A percentile compares a stretch with the other conserved stretches of the same genome.
Evolutionary conservation across 2,329 filamentous ascomycete species (phyloP).

Genomic region (Didymella lethalis): DNA sequence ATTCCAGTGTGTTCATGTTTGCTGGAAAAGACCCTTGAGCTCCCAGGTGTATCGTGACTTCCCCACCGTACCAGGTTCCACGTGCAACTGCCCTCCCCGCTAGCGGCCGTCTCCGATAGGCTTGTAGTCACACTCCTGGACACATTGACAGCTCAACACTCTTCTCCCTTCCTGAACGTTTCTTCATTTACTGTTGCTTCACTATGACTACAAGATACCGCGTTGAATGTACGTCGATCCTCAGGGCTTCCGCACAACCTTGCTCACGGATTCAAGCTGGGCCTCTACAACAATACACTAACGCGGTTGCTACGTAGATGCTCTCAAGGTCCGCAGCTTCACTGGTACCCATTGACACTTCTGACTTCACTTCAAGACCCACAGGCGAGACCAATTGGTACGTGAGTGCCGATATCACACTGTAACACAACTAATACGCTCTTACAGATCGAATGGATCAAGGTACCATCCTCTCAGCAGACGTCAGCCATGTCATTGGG

Average conservation of each 20-base stretch:
- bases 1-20: neutral
- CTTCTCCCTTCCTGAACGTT: slow-evolving; percentile 13
- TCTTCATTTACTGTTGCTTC: slow-evolving; percentile 8
- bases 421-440: neutral
- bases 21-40: neutral
- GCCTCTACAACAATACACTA: slow-evolving; percentile 21
- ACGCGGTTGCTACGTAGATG: slow-evolving; percentile 58
- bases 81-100: slow-evolving; percentile 27
- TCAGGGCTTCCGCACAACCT: slow-evolving; percentile 5
- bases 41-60: slow-evolving; percentile 1
- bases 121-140: slow-evolving; percentile 29
- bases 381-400: slow-evolving; percentile 89
- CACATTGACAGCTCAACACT: slow-evolving; percentile 29
- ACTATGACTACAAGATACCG: slow-evolving; percentile 54
- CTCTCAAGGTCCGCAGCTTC: slow-evolving; percentile 62
- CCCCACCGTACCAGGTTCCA: slow-evolving; percentile 23
- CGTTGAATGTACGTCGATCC: slow-evolving; percentile 49
- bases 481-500: neutral
- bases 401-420: slow-evolving; percentile 54
- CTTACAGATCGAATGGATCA: slow-evolving; percentile 84
- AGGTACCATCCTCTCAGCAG: slow-evolving; percentile 56
- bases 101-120: slow-evolving; percentile 38
- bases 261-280: slow-evolving; percentile 13
- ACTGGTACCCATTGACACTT: slow-evolving; percentile 14
- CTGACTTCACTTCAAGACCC: slow-evolving; percentile 68